These are phyloP conservation scores for Zymoseptoria brevis DNA, from an alignment of 2,329 filamentous ascomycete genomes.

Conservation along the genomic window DNA sequence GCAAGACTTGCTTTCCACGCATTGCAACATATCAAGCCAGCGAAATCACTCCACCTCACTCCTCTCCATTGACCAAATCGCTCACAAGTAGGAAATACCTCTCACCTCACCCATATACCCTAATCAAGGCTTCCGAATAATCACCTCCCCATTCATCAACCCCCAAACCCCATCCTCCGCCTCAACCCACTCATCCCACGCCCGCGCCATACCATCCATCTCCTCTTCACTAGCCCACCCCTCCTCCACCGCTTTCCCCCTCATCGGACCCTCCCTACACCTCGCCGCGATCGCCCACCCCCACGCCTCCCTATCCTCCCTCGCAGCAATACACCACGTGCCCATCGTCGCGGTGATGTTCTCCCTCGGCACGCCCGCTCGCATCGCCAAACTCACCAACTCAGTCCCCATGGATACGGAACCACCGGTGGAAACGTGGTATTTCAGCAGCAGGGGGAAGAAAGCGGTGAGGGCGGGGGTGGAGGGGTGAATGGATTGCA, in stretches of 20 bases:
- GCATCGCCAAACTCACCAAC: slow-evolving; percentile 28
- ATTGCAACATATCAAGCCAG: too few relatives aligned
- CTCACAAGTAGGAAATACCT: too few relatives aligned
- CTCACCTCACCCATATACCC: background rate
- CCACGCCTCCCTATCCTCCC: slow-evolving; percentile 33
- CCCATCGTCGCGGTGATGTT: slow-evolving; percentile 34
- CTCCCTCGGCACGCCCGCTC: slow-evolving; percentile 33
- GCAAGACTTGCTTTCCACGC: too few relatives aligned
- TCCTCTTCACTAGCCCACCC: slow-evolving; percentile 33
- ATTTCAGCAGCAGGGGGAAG: slow-evolving; percentile 29
- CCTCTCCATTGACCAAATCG: too few relatives aligned
- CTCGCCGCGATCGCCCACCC: slow-evolving; percentile 25
- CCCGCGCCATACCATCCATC: slow-evolving; percentile 33
- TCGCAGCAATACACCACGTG: slow-evolving; percentile 37
- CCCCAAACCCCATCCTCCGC: slow-evolving; percentile 37
- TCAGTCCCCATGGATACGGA: slow-evolving; percentile 20
- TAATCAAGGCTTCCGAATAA: slow-evolving; percentile 17
- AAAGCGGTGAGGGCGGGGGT: slow-evolving; percentile 29
- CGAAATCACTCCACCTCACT: too few relatives aligned
- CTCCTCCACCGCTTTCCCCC: slow-evolving; percentile 30
- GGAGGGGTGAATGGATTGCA: slow-evolving; percentile 32
- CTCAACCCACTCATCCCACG: slow-evolving; percentile 35
- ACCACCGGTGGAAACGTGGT: slow-evolving; percentile 24
- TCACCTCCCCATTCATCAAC: slow-evolving; percentile 36
- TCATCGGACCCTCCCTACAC: slow-evolving; percentile 19